These are phyloP conservation scores for Neurospora sp. DNA, from an alignment of 495 filamentous ascomycete species.

Conservation along the genomic window DNA sequence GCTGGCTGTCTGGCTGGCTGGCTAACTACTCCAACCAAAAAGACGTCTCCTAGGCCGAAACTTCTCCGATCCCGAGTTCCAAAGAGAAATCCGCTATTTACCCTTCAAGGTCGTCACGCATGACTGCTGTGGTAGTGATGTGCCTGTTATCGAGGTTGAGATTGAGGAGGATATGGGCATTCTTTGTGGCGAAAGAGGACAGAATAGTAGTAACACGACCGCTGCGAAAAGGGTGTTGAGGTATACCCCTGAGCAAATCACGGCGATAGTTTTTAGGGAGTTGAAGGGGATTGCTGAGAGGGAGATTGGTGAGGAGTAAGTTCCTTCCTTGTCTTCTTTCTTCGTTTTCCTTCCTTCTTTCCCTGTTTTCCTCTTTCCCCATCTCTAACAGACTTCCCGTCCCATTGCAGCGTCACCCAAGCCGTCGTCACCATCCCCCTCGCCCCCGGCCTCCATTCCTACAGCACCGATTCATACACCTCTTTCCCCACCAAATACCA, in stretches of 20 bases:
- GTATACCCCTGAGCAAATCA: constrained; percentile 76
- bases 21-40: not conserved
- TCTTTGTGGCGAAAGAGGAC: not conserved
- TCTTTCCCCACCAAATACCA: not conserved
- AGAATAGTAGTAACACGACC: constrained; percentile 27
- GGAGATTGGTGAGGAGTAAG: constrained; percentile 66
- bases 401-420: constrained; percentile 54
- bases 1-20: no score
- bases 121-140: constrained; percentile 30
- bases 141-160: constrained; percentile 67
- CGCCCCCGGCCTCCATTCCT: not conserved
- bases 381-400: not conserved
- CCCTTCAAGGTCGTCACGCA: constrained; percentile 71
- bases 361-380: not conserved
- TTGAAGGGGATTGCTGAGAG: constrained; percentile 93
- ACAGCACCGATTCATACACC: not conserved
- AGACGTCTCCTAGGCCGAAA: constrained; percentile 84
- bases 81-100: constrained; percentile 73
- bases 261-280: constrained; percentile 74
- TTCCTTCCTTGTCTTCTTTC: not conserved
- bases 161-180: constrained; percentile 31
- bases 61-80: constrained; percentile 68
- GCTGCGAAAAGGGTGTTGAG: constrained; percentile 14
- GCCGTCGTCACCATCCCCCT: constrained; percentile 91
- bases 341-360: not conserved